These are phyloP conservation scores for Massariosphaeria phaeospora DNA, from an alignment of 495 filamentous ascomycete species.

Conservation along the genomic window DNA sequence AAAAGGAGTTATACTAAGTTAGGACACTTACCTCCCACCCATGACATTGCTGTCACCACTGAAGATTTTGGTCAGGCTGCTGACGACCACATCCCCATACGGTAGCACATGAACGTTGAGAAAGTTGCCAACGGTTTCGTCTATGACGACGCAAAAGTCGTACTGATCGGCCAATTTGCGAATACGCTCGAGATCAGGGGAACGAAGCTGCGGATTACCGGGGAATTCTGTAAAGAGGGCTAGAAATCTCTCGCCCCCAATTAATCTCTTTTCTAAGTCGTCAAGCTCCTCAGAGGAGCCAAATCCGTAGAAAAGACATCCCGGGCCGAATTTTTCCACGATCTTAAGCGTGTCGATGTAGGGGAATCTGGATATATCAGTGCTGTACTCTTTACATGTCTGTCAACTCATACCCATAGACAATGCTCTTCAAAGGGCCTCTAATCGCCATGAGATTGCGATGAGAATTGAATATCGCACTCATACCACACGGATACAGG, in stretches of 20 bases:
- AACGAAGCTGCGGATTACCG: slow-evolving; percentile 80
- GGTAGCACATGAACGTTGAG: slow-evolving; percentile 90
- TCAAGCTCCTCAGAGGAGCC: slow-evolving; percentile 78
- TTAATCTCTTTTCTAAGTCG: slow-evolving; percentile 69
- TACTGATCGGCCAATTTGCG: slow-evolving; percentile 72
- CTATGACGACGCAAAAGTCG: slow-evolving; percentile 85
- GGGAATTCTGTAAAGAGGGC: slow-evolving; percentile 93
- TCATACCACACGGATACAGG: slow-evolving; percentile 88
- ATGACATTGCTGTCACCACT: slow-evolving; percentile 97
- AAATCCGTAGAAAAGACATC: slow-evolving; percentile 84
- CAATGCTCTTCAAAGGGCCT: slow-evolving; percentile 61
- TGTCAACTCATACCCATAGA: slow-evolving; percentile 51
- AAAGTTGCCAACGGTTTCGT: slow-evolving; percentile 95
- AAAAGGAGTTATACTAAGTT: not conserved
- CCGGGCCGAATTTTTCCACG: slow-evolving; percentile 88
- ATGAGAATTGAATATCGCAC: slow-evolving; percentile 85
- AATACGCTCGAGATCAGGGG: slow-evolving; percentile 79
- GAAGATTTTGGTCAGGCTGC: slow-evolving; percentile 93
- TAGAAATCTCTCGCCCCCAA: slow-evolving; percentile 70
- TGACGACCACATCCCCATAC: slow-evolving; percentile 84
- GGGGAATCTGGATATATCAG: slow-evolving; percentile 60
- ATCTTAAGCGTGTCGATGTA: slow-evolving; percentile 97
- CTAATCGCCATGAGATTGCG: slow-evolving; percentile 59
- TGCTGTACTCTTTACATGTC: not conserved
- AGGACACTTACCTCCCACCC: slow-evolving; percentile 62